Percentiles rank a stretch among this genome's conserved stretches.
phyloP scores from a whole-genome alignment of 2,329 filamentous ascomycete genomes.

The Monilinia vaccinii-corymbosi region DNA sequence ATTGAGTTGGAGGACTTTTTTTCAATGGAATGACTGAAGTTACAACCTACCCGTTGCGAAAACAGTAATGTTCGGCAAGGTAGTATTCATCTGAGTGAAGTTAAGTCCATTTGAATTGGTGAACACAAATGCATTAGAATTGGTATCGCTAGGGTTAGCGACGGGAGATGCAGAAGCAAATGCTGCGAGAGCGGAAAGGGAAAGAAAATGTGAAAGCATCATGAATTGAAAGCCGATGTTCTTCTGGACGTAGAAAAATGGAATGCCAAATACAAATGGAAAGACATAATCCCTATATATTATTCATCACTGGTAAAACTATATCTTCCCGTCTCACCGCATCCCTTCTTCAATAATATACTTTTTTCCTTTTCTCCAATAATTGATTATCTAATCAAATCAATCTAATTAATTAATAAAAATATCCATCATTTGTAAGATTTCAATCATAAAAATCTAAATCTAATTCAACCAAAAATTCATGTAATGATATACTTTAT shows the following conservation, averaged over 20 bases:
- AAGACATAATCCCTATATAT: neutral
- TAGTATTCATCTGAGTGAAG: constrained; percentile 22
- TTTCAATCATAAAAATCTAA: too few relatives aligned
- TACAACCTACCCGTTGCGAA: constrained; percentile 20
- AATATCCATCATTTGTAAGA: too few relatives aligned
- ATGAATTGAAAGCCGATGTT: neutral
- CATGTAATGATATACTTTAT: too few relatives aligned
- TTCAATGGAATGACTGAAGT: accelerated
- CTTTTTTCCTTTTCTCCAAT: too few relatives aligned
- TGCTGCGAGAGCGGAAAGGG: constrained; percentile 8
- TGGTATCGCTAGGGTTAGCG: constrained; percentile 9
- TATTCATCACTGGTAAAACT: neutral
- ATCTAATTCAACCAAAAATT: too few relatives aligned
- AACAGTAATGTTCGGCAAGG: constrained; percentile 21
- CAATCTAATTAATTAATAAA: too few relatives aligned
- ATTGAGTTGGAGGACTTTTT: constrained; percentile 14
- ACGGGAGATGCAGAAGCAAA: constrained; percentile 16
- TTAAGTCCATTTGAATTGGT: constrained; percentile 23
- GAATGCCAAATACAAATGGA: neutral
- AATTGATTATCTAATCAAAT: too few relatives aligned
- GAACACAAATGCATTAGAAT: constrained; percentile 17
- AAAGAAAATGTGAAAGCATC: constrained; percentile 3
- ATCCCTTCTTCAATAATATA: neutral
- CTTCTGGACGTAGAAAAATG: neutral
- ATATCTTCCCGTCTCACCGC: neutral